Conservation (phyloP, 208 protist species). For the Leptomonas pyrrhocoris region DNA sequence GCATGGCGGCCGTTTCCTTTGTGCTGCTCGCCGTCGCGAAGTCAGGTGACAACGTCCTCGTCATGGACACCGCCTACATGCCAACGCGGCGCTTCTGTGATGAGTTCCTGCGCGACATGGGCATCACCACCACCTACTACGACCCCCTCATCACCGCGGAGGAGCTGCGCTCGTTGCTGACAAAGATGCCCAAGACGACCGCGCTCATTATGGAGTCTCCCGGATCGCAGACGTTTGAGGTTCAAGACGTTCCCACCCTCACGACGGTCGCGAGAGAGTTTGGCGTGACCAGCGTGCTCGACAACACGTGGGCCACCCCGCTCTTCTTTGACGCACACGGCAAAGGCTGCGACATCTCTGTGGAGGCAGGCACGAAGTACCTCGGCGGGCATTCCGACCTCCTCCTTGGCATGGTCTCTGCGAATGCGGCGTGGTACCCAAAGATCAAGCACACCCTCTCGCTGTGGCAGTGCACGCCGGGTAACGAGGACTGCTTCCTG, state of each 20-base stretch:
- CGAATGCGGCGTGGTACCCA: slow-evolving; percentile 31
- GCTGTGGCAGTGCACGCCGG: slow-evolving; percentile 25
- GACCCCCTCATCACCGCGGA: slow-evolving; percentile 33
- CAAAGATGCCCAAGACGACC: slow-evolving; percentile 28
- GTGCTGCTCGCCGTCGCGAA: slow-evolving; percentile 28
- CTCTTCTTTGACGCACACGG: slow-evolving; percentile 38
- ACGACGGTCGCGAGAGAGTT: slow-evolving; percentile 25
- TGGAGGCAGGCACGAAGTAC: slow-evolving; percentile 44
- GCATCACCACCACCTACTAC: slow-evolving; percentile 37
- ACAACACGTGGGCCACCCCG: slow-evolving; percentile 41
- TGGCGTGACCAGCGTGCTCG: slow-evolving; percentile 25
- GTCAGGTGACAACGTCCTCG: slow-evolving; percentile 30
- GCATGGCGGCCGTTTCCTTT: slow-evolving; percentile 24
- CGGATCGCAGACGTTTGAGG: slow-evolving; percentile 37
- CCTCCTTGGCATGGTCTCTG: slow-evolving; percentile 34
- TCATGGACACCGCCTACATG: slow-evolving; percentile 34
- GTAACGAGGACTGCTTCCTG: slow-evolving; percentile 40
- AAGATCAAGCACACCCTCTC: slow-evolving; percentile 22
- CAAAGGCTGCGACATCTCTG: slow-evolving; percentile 40
- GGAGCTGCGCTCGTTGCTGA: slow-evolving; percentile 37
- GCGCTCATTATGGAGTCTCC: slow-evolving; percentile 32
- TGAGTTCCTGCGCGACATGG: slow-evolving; percentile 23
- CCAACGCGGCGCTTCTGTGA: slow-evolving; percentile 35
- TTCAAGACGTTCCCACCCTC: slow-evolving; percentile 33
- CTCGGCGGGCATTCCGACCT: slow-evolving; percentile 40